Percentiles rank a stretch among this genome's conserved stretches.
These are phyloP conservation scores for Zygoascus sp. DNA, from an alignment of 1,139 yeast species.

Conservation along the genomic window DNA sequence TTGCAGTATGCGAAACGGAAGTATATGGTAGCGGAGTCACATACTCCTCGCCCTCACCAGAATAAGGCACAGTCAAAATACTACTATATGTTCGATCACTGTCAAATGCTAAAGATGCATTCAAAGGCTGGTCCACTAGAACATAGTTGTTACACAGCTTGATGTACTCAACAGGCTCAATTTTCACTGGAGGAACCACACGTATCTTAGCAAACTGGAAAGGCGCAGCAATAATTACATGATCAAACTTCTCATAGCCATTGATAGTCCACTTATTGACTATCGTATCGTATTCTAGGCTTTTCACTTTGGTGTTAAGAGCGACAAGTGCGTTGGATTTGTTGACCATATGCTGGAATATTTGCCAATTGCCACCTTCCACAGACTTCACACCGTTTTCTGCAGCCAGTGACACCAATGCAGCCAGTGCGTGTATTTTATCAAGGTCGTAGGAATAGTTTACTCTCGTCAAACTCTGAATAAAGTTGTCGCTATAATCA, in stretches of 20 bases:
- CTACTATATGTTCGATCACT: conserved; percentile 18
- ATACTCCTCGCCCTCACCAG: not conserved
- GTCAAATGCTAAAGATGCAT: conserved; percentile 21
- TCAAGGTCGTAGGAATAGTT: conserved; percentile 41
- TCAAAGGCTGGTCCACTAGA: conserved; percentile 23
- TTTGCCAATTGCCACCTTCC: conserved; percentile 42
- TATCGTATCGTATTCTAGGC: conserved; percentile 16
- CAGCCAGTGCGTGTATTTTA: conserved; percentile 40
- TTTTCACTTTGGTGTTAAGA: conserved; percentile 31
- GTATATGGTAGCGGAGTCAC: conserved; percentile 12
- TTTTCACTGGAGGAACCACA: conserved; percentile 12
- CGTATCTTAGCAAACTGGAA: conserved; percentile 31
- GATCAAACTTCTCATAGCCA: conserved; percentile 33
- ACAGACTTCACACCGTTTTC: conserved; percentile 31
- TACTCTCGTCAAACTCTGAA: conserved; percentile 40
- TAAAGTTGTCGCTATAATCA: conserved; percentile 30
- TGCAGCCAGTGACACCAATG: conserved; percentile 40
- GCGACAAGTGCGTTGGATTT: conserved; percentile 33
- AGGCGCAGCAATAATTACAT: conserved; percentile 44
- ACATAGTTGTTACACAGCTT: conserved; percentile 32
- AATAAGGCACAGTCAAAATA: conserved; percentile 28
- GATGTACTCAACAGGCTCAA: conserved; percentile 31
- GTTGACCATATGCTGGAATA: conserved; percentile 39
- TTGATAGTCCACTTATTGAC: conserved; percentile 20
- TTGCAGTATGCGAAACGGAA: conserved; percentile 30